Percentiles rank a stretch among this genome's conserved stretches.
Conservation (phyloP, 352 stramenopile genomes). For the Phytopythium helicoides region DNA sequence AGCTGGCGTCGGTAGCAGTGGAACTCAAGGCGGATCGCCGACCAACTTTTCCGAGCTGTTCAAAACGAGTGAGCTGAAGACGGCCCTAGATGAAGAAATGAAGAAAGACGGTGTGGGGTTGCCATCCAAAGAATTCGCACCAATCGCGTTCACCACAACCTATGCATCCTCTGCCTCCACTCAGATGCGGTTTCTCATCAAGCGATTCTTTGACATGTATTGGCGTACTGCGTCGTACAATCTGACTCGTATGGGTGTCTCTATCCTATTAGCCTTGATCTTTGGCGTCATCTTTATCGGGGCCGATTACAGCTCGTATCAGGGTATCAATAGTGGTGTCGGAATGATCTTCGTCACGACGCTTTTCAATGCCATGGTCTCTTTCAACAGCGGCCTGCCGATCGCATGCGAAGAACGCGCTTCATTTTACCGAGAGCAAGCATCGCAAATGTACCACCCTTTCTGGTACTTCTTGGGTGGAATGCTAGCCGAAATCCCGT, state of each 20-base stretch:
- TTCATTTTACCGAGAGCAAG: conserved; percentile 84
- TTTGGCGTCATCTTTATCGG: conserved; percentile 9
- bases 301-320: conserved; percentile 13
- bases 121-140: conserved; percentile 7
- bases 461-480: conserved; percentile 33
- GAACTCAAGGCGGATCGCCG: conserved; percentile 17
- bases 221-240: conserved; percentile 80
- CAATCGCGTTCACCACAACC: conserved; percentile 12
- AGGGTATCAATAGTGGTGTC: conserved; percentile 18
- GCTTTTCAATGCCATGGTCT: conserved; percentile 60
- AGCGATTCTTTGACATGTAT: conserved; percentile 58
- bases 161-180: not conserved
- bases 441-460: conserved; percentile 67
- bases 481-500: conserved; percentile 8
- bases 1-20: conserved; percentile 1
- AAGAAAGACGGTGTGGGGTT: conserved; percentile 11
- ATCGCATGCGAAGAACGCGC: conserved; percentile 79
- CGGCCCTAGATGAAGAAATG: not conserved
- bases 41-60: conserved; percentile 20
- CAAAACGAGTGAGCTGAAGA: conserved; percentile 11
- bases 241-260: conserved; percentile 32
- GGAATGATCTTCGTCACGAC: conserved; percentile 65
- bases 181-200: conserved; percentile 28
- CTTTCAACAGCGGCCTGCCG: conserved; percentile 37
- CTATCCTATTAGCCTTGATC: conserved; percentile 1